These are phyloP conservation scores for Scortechinia acanthostroma DNA, from an alignment of 2,329 filamentous ascomycete species.

Conservation along the genomic window DNA sequence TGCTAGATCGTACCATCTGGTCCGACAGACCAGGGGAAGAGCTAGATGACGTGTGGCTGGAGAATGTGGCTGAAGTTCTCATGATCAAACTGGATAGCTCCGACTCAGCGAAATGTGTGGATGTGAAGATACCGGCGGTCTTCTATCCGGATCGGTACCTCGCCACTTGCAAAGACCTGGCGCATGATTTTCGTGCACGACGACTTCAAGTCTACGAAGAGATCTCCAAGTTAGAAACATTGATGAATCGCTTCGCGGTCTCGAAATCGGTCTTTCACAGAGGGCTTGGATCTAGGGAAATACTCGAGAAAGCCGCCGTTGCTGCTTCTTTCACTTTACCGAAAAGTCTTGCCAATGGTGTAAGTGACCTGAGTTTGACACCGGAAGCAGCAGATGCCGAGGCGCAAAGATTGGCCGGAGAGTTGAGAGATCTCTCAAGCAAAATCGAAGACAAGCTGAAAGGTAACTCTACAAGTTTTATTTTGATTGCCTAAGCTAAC, in stretches of 20 bases:
- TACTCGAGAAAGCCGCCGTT: slow-evolving; percentile 22
- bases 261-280: slow-evolving; percentile 9
- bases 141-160: slow-evolving; percentile 56
- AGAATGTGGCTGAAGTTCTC: slow-evolving; percentile 42
- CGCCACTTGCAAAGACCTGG: slow-evolving; percentile 34
- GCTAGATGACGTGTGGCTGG: slow-evolving; percentile 34
- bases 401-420: slow-evolving; percentile 15
- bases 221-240: slow-evolving; percentile 17
- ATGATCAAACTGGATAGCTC: slow-evolving; percentile 32
- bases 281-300: slow-evolving; percentile 15
- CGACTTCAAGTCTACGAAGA: slow-evolving; percentile 21
- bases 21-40: slow-evolving; percentile 21
- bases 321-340: slow-evolving; percentile 15
- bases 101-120: slow-evolving; percentile 18
- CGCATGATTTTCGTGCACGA: slow-evolving; percentile 32
- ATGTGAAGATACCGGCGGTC: slow-evolving; percentile 39
- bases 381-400: slow-evolving; percentile 11
- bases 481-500: slow-evolving; percentile 11
- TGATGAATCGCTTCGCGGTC: slow-evolving; percentile 18
- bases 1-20: slow-evolving; percentile 42
- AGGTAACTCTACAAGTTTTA: slow-evolving; percentile 12
- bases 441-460: slow-evolving; percentile 25
- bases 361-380: slow-evolving; percentile 6
- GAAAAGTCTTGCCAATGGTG: slow-evolving; percentile 8
- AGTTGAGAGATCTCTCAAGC: slow-evolving; percentile 22